Evolutionary conservation across 139 green algal genomes (phyloP).

Genomic region (Volvox reticuliferus): DNA sequence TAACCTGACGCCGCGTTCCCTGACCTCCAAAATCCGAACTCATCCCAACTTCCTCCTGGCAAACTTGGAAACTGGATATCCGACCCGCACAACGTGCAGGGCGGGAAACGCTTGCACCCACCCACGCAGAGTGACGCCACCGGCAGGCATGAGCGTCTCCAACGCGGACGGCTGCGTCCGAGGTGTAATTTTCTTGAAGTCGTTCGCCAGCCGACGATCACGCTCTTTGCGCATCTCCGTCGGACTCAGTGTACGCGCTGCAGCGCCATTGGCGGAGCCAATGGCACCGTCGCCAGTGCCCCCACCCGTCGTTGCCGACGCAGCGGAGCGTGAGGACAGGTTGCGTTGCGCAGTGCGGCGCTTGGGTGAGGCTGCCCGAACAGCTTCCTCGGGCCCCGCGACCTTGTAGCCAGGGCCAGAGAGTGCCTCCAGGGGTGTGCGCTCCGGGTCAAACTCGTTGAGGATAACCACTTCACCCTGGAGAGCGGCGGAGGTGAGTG

Average conservation of each 20-base stretch:
- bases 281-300: neutral
- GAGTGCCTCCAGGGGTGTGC: conserved; percentile 47
- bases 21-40: neutral
- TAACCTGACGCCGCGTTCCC: neutral
- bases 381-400: conserved; percentile 1
- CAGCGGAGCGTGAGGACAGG: neutral
- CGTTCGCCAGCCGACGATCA: conserved; percentile 41
- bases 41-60: neutral
- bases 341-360: neutral
- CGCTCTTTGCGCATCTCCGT: conserved; percentile 44
- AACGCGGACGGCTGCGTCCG: conserved; percentile 58
- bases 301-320: neutral
- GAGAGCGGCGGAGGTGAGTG: neutral
- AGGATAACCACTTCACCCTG: conserved; percentile 63
- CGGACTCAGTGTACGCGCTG: conserved; percentile 5
- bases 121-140: conserved; percentile 55
- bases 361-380: neutral
- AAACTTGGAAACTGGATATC: too few species aligned
- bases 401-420: conserved; percentile 49
- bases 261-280: neutral
- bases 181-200: conserved; percentile 51
- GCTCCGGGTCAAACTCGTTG: conserved; percentile 54
- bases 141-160: conserved; percentile 53
- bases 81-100: too few species aligned
- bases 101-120: neutral